These are phyloP conservation scores for Linnemannia zychae DNA, from an alignment of 192 early-diverging fungal species.

Conservation along the genomic window DNA sequence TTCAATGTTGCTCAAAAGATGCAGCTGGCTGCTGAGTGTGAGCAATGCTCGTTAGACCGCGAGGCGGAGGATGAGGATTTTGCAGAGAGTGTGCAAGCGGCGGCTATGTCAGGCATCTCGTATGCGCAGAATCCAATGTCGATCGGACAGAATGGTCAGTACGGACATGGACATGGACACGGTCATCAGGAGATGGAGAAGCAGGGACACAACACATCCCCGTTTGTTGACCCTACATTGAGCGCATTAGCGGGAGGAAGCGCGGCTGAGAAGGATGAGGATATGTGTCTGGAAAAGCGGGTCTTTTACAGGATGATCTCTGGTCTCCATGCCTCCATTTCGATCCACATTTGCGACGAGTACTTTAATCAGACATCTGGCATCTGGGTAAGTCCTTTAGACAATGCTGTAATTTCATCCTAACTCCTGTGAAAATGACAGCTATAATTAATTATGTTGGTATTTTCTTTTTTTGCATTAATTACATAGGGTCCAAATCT, in stretches of 20 bases:
- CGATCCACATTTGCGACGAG: conserved; percentile 95
- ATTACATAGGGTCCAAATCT: conserved; percentile 75
- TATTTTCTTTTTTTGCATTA: neutral
- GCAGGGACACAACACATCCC: neutral
- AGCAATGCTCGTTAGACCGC: conserved; percentile 60
- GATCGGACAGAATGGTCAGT: neutral
- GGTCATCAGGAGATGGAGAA: too few relatives aligned
- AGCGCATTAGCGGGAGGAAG: conserved; percentile 15
- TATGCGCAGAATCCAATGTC: conserved; percentile 23
- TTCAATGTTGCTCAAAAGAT: conserved; percentile 79
- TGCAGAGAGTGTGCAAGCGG: conserved; percentile 56
- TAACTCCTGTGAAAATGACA: too few relatives aligned
- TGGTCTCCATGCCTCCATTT: conserved; percentile 94
- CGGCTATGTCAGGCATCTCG: conserved; percentile 25
- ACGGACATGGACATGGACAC: neutral
- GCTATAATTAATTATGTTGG: too few relatives aligned
- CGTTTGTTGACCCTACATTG: neutral
- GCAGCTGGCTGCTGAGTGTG: conserved; percentile 59
- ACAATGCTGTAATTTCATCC: too few relatives aligned
- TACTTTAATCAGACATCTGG: conserved; percentile 88
- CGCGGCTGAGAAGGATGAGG: conserved; percentile 43
- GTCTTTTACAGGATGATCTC: conserved; percentile 82
- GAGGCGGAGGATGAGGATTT: conserved; percentile 51
- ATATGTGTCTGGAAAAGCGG: conserved; percentile 82
- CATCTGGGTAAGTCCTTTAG: conserved; percentile 76